Conservation (phyloP, 345 rosid genomes). For the Hibiscus trionum region DNA sequence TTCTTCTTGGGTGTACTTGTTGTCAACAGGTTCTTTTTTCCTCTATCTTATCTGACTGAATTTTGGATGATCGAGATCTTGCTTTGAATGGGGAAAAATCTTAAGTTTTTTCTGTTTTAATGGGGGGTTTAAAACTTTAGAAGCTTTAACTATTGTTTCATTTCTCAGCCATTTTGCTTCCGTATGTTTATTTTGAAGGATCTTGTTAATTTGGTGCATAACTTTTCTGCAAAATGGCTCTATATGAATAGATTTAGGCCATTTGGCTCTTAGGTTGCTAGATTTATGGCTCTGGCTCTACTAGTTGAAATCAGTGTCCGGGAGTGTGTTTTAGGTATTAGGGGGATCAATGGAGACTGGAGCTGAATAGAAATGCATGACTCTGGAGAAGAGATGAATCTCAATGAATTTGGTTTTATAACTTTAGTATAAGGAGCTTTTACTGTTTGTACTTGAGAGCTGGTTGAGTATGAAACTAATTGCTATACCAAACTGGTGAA, state of each 20-base stretch:
- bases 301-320: not conserved
- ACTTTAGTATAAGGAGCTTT: too few species aligned
- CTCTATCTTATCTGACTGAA: conserved; percentile 6
- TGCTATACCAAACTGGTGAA: not conserved
- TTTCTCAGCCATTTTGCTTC: not conserved
- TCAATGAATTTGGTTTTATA: not conserved
- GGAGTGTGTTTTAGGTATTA: not conserved
- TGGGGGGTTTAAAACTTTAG: not conserved
- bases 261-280: conserved; percentile 7
- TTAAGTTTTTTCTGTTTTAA: not conserved
- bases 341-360: not conserved
- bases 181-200: not conserved
- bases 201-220: not conserved
- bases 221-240: conserved; percentile 12
- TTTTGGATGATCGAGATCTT: conserved; percentile 33
- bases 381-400: not conserved
- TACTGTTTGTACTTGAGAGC: not conserved
- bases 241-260: not conserved
- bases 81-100: conserved; percentile 3
- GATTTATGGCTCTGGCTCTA: conserved; percentile 2
- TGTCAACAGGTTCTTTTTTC: conserved; percentile 46
- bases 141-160: conserved; percentile 1
- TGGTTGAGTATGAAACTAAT: not conserved
- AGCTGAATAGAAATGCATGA: not conserved
- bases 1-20: conserved; percentile 64